Evolutionary conservation across 2,329 filamentous ascomycete species (phyloP).

Genomic region (Xylaria sp.): DNA sequence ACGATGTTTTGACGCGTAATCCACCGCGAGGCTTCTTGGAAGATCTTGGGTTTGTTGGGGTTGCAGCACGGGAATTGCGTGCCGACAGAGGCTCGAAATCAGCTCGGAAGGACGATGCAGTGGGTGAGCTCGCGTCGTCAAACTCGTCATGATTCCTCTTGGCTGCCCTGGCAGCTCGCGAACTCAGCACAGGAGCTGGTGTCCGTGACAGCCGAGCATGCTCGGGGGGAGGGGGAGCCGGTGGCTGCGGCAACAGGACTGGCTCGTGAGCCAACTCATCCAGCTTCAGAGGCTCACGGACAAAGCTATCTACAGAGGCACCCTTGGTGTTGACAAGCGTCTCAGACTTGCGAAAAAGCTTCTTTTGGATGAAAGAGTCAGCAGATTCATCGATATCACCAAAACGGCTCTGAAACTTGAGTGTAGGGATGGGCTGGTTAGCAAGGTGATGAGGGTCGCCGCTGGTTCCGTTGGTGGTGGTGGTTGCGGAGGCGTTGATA

Average conservation of each 20-base stretch:
- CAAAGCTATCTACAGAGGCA: conserved; percentile 45
- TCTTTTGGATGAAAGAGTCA: conserved; percentile 39
- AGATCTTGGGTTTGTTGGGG: conserved; percentile 66
- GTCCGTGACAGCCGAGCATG: conserved; percentile 46
- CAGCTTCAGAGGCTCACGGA: conserved; percentile 42
- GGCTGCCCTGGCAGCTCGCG: conserved; percentile 49
- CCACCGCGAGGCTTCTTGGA: conserved; percentile 71
- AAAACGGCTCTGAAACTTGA: conserved; percentile 48
- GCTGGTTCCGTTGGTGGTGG: conserved; percentile 42
- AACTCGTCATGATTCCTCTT: conserved; percentile 67
- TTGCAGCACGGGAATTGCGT: conserved; percentile 68
- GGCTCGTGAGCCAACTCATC: conserved; percentile 42
- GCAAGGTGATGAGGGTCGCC: conserved; percentile 32
- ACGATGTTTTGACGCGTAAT: conserved; percentile 76
- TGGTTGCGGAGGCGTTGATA: conserved; percentile 45
- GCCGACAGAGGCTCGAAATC: conserved; percentile 60
- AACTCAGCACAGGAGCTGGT: conserved; percentile 47
- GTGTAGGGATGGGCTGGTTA: conserved; percentile 25
- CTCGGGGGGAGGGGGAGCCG: conserved; percentile 42
- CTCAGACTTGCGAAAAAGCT: conserved; percentile 44
- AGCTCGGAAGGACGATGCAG: conserved; percentile 60
- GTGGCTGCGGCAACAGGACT: conserved; percentile 42
- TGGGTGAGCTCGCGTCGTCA: conserved; percentile 65
- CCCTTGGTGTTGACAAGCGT: conserved; percentile 44
- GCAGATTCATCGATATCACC: conserved; percentile 40